Conservation (phyloP, 768 basidiomycete genomes). For the Xerocomellus amylosporus region DNA sequence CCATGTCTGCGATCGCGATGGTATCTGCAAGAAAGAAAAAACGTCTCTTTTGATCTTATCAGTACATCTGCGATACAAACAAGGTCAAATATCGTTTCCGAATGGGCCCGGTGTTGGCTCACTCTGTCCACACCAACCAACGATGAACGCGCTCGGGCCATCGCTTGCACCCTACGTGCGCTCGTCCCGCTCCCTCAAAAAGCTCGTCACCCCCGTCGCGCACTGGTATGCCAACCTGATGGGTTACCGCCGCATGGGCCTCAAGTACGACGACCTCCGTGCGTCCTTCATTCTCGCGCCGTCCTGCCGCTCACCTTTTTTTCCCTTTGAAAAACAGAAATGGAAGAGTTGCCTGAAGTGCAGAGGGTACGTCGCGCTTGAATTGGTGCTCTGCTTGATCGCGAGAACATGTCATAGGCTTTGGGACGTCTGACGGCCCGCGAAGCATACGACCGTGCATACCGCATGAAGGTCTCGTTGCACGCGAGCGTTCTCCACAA, state of each 20-base stretch:
- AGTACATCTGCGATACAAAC: constrained; percentile 32
- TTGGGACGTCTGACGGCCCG: constrained; percentile 73
- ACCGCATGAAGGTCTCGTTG: constrained; percentile 76
- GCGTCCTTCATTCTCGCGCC: constrained; percentile 32
- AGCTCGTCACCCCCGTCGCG: constrained; percentile 72
- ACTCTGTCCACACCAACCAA: not conserved
- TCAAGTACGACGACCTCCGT: constrained; percentile 95
- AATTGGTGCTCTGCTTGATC: not conserved
- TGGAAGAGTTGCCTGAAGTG: constrained; percentile 75
- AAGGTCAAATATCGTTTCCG: constrained; percentile 41
- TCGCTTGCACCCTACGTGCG: constrained; percentile 78
- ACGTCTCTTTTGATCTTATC: constrained; percentile 29
- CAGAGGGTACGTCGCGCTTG: constrained; percentile 57
- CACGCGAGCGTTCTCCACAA: constrained; percentile 79
- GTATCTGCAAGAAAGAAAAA: constrained; percentile 18
- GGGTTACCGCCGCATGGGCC: constrained; percentile 84
- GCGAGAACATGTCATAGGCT: constrained; percentile 52
- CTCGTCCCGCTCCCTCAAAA: constrained; percentile 63
- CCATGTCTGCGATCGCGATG: constrained; percentile 44
- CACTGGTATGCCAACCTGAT: constrained; percentile 76
- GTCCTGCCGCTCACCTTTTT: not conserved
- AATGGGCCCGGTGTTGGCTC: not conserved
- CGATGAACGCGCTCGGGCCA: constrained; percentile 53
- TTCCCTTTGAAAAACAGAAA: constrained; percentile 41
- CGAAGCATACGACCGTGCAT: constrained; percentile 87